Conservation (phyloP, 208 protist genomes). For the Leishmania mexicana region DNA sequence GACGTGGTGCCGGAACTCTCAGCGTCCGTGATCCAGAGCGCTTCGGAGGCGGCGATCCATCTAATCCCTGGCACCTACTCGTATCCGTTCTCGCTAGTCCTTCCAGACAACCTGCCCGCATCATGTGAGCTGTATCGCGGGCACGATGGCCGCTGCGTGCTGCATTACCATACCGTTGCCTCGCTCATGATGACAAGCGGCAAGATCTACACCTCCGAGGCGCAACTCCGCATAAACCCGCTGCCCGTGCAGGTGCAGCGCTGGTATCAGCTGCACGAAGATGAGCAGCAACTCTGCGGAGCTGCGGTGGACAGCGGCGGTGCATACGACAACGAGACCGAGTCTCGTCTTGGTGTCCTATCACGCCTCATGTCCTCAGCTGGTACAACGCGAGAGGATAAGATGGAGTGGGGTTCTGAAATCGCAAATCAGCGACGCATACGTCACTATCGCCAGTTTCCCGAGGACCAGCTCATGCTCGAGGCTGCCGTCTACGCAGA, state of each 20-base stretch:
- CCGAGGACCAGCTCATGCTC: slow-evolving; percentile 12
- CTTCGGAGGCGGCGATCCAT: slow-evolving; percentile 11
- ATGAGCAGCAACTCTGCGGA: slow-evolving; percentile 24
- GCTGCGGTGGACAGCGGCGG: neutral
- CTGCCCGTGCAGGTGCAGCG: slow-evolving; percentile 61
- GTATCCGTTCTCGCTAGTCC: slow-evolving; percentile 59
- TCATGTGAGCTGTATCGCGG: slow-evolving; percentile 30
- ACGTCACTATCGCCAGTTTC: slow-evolving; percentile 27
- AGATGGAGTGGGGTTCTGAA: slow-evolving; percentile 6
- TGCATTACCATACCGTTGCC: slow-evolving; percentile 46
- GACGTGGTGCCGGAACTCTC: slow-evolving; percentile 3
- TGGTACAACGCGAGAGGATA: slow-evolving; percentile 7
- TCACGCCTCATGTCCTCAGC: slow-evolving; percentile 17
- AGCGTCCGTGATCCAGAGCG: slow-evolving; percentile 6
- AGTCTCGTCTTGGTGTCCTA: neutral
- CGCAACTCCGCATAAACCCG: slow-evolving; percentile 37
- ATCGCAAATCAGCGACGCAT: slow-evolving; percentile 14
- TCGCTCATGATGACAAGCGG: slow-evolving; percentile 39
- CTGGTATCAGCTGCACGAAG: slow-evolving; percentile 55
- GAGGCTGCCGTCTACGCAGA: slow-evolving; percentile 18
- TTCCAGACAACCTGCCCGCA: slow-evolving; percentile 58
- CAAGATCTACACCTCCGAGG: slow-evolving; percentile 25
- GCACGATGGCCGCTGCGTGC: slow-evolving; percentile 29
- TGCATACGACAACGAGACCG: neutral
- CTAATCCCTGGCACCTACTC: slow-evolving; percentile 65